These are phyloP conservation scores for Pyricularia sp. DNA, from an alignment of 2,329 filamentous ascomycete genomes.

Conservation along the genomic window DNA sequence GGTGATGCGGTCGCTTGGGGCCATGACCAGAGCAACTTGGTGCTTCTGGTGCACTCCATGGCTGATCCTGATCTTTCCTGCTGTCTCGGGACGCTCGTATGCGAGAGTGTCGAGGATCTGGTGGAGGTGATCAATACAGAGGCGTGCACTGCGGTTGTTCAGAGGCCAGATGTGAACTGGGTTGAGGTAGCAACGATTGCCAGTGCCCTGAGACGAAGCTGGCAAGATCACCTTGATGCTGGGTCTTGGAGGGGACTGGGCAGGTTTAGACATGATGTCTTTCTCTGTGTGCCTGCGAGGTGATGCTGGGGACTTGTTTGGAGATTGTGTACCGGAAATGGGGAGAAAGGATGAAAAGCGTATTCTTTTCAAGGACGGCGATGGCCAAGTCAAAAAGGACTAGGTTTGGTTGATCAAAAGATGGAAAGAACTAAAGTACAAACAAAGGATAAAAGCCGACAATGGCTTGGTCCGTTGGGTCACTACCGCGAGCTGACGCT, in stretches of 20 bases:
- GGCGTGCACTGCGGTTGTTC: not conserved
- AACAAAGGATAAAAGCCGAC: too few relatives aligned
- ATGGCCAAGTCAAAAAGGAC: too few relatives aligned
- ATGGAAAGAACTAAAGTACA: too few relatives aligned
- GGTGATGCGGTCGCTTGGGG: not conserved
- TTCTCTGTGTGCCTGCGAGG: too few relatives aligned
- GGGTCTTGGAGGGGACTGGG: not conserved
- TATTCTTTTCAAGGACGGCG: too few relatives aligned
- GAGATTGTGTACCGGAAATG: too few relatives aligned
- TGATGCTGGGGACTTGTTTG: too few relatives aligned
- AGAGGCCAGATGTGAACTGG: not conserved
- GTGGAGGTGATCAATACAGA: not conserved
- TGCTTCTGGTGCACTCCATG: not conserved
- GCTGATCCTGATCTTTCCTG: not conserved
- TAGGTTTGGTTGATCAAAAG: too few relatives aligned
- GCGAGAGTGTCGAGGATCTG: not conserved
- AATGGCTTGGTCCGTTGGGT: too few relatives aligned
- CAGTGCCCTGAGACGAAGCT: not conserved
- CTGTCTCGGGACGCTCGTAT: not conserved
- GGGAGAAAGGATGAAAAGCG: too few relatives aligned
- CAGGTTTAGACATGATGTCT: not conserved
- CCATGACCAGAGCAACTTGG: not conserved
- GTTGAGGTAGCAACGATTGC: not conserved
- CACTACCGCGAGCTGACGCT: too few relatives aligned
- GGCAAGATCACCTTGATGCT: not conserved